phyloP scores from a whole-genome alignment of 176 grass and related monocot species.

The Dactylis glomerata region DNA sequence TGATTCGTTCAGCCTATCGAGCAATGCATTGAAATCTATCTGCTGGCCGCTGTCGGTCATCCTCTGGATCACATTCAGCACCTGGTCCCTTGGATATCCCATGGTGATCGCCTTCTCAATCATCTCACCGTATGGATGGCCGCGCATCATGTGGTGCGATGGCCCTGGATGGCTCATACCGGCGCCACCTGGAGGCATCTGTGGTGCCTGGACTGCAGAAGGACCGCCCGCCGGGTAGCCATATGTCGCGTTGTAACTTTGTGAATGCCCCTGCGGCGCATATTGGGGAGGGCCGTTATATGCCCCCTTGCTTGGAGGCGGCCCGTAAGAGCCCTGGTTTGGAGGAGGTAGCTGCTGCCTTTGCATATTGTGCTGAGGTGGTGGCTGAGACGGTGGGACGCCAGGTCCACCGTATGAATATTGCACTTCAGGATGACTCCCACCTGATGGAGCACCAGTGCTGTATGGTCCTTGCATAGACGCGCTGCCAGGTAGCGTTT shows the following conservation, averaged over 20 bases:
- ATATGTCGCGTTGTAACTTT: conserved; percentile 43
- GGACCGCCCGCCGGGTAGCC: conserved; percentile 35
- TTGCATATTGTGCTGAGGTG: conserved; percentile 47
- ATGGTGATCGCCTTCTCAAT: conserved; percentile 86
- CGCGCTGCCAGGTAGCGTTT: conserved; percentile 56
- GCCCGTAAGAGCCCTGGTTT: conserved; percentile 48
- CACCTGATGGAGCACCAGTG: conserved; percentile 41
- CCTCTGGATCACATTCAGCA: conserved; percentile 59
- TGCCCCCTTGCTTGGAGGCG: conserved; percentile 47
- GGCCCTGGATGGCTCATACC: conserved; percentile 35
- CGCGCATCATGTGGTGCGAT: conserved; percentile 39
- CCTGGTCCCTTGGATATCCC: conserved; percentile 89
- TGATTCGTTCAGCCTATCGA: conserved; percentile 78
- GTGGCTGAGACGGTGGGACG: conserved; percentile 22
- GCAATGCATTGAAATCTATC: conserved; percentile 85
- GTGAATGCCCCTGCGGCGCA: conserved; percentile 39
- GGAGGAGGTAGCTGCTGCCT: conserved; percentile 50
- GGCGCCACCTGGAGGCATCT: conserved; percentile 33
- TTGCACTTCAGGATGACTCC: conserved; percentile 46
- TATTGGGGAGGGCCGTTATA: conserved; percentile 58
- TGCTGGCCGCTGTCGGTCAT: conserved; percentile 60
- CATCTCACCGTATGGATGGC: conserved; percentile 67
- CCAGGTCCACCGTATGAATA: conserved; percentile 60
- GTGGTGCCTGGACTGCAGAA: conserved; percentile 34
- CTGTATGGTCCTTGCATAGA: conserved; percentile 61